Base-by-base conservation (phyloP, 345 rosid genomes). In the Nasturtium officinale region DNA sequence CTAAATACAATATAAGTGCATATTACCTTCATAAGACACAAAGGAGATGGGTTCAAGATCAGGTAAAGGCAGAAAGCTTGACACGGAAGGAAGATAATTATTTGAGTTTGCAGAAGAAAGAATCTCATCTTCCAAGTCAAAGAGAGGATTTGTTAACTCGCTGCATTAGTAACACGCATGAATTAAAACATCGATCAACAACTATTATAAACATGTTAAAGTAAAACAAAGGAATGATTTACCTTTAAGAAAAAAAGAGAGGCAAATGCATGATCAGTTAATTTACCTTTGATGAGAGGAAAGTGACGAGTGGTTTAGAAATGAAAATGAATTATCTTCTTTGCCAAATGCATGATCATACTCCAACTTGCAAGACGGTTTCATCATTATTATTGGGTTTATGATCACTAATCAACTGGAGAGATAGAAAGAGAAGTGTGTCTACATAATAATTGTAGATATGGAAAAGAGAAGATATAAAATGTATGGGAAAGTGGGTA, bases 91-190 rank as follows among this genome's bases (percentile, higher is more conserved):
- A 71, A 60, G n/a, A 60, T 32, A 38, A 60, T 25, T 11, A 47
- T 3, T 25, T 35, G 17, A 50, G 29, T 37, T 60, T 3, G 40
- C 7, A 60, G 21, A 71, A 3, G 16, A 10, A 48, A 60, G 12
- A 48, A 25, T 35, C 18, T 7, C 20, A 3, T 50, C 29, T 60
- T 70, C 50, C 4, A 59, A 16, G 9, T 47, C 59, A 9, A 59
- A 71, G 67, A 66, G 52, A 37, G 23, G 57, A 71, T 48, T 48
- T 5, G 40, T 12, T 59, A 59, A 59, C 50, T 70, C 67, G 66
- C 37, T 59, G 59, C 59, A 60, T 59, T 25, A 59, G 47, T 37
- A 21, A 59, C 15, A 59, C 37, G 9, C 15, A 71, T 23, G n/a
- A 71, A 16, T 18, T 37, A 35, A 4, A 48, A 70, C 20, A 32